phyloP scores from a whole-genome alignment of 257 asterid species.

The Fraxinus americana region DNA sequence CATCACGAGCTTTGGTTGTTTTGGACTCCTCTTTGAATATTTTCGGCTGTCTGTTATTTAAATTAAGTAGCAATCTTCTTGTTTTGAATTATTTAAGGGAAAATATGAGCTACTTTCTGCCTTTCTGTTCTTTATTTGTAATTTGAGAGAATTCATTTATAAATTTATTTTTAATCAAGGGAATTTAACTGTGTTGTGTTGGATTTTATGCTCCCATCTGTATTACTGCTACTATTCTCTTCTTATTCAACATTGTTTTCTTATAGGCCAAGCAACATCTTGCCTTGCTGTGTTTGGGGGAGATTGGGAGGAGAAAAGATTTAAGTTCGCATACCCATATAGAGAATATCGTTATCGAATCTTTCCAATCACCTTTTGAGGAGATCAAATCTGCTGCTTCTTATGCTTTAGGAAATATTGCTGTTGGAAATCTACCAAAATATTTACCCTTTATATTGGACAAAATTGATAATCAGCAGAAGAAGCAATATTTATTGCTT shows the following conservation, averaged over 20 bases:
- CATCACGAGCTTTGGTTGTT: background rate
- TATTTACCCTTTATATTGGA: constrained; percentile 94
- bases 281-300: constrained; percentile 93
- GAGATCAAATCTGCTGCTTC: constrained; percentile 99
- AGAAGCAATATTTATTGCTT: constrained; percentile 91
- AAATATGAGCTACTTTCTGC: background rate
- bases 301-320: constrained; percentile 98
- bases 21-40: background rate
- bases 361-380: constrained; percentile 97
- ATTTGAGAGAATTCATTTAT: constrained; percentile 4
- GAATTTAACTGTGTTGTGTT: no score
- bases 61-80: background rate
- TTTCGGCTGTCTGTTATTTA: background rate
- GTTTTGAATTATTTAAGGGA: background rate
- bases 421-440: constrained; percentile 92
- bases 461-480: constrained; percentile 99
- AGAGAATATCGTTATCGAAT: constrained; percentile 87
- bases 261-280: constrained; percentile 92
- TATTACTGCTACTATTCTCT: background rate
- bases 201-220: no score
- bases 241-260: constrained; percentile 21
- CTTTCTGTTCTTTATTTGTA: background rate
- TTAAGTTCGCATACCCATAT: constrained; percentile 83
- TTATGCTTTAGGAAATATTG: constrained; percentile 98
- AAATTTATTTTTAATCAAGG: background rate